Conservation (phyloP, 2,329 filamentous ascomycete species). For the Cryphonectria carpinicola region DNA sequence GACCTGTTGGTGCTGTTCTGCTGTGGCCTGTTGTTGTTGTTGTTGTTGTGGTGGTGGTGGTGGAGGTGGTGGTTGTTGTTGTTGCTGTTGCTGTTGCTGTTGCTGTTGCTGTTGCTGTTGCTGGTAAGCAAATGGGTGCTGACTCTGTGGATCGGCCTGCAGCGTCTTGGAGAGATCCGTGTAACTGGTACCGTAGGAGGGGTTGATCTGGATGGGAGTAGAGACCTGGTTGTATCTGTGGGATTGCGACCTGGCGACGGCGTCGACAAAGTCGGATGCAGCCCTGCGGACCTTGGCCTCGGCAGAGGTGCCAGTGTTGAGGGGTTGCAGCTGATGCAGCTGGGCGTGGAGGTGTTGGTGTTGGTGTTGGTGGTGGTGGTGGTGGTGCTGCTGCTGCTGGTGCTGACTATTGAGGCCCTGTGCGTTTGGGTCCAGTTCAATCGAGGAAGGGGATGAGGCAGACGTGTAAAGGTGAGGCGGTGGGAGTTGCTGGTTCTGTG, state of each 20-base stretch:
- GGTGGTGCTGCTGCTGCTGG: slow-evolving; percentile 14
- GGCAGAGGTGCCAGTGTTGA: slow-evolving; percentile 34
- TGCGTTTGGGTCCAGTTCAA: slow-evolving; percentile 4
- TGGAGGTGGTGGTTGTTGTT: slow-evolving; percentile 35
- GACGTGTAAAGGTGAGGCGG: slow-evolving; percentile 31
- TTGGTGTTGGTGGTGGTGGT: not conserved
- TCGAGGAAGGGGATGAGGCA: slow-evolving; percentile 9
- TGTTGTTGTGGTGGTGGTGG: slow-evolving; percentile 32
- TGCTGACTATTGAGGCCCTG: slow-evolving; percentile 6
- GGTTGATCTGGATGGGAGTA: slow-evolving; percentile 31
- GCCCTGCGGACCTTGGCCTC: slow-evolving; percentile 43
- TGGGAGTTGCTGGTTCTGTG: slow-evolving; percentile 27
- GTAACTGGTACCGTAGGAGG: slow-evolving; percentile 27
- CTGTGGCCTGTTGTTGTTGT: slow-evolving; percentile 36
- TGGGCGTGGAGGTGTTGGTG: slow-evolving; percentile 18
- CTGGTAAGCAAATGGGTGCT: slow-evolving; percentile 25
- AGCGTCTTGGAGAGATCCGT: slow-evolving; percentile 25
- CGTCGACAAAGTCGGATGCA: slow-evolving; percentile 50
- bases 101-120: slow-evolving; percentile 24
- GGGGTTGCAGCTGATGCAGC: slow-evolving; percentile 30
- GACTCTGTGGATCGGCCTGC: slow-evolving; percentile 16
- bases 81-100: slow-evolving; percentile 29
- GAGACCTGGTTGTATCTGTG: slow-evolving; percentile 48
- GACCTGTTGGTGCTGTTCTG: slow-evolving; percentile 36
- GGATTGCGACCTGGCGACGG: slow-evolving; percentile 56